Conservation (phyloP, 805 yeast genomes). For the Yarrowia sp. region DNA sequence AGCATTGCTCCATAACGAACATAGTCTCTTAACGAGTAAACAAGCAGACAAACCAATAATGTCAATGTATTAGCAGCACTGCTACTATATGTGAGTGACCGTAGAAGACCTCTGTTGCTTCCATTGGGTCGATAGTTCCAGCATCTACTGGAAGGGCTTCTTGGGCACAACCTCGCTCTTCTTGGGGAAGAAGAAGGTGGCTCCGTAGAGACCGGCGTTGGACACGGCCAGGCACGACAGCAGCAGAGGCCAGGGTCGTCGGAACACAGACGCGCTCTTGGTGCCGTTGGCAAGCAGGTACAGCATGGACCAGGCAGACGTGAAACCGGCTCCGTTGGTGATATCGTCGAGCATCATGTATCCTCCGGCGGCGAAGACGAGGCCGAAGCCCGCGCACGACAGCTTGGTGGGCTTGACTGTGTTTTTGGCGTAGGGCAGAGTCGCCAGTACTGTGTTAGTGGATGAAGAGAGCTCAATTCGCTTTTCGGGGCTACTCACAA, state of each 20-base stretch:
- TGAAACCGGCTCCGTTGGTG: constrained; percentile 75
- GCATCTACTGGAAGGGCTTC: no score
- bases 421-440: constrained; percentile 2
- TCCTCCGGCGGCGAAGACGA: constrained; percentile 37
- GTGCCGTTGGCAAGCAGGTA: constrained; percentile 68
- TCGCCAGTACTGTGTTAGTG: constrained; percentile 13
- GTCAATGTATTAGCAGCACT: no score
- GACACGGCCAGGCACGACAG: constrained; percentile 57
- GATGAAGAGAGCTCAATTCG: no score
- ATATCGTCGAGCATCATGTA: constrained; percentile 70
- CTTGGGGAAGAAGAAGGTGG: constrained; percentile 55
- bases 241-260: constrained; percentile 52
- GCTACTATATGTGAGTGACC: no score
- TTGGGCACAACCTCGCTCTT: background rate
- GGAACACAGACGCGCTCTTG: constrained; percentile 45
- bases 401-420: constrained; percentile 15
- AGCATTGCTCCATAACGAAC: no score
- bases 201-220: constrained; percentile 67
- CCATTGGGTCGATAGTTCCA: no score
- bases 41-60: no score
- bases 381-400: constrained; percentile 32
- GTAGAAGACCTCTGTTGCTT: background rate
- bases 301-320: constrained; percentile 73
- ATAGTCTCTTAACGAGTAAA: no score
- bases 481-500: no score